Conservation (phyloP, 1,284 basidiomycete species). For the Laetiporus sulphureus region DNA sequence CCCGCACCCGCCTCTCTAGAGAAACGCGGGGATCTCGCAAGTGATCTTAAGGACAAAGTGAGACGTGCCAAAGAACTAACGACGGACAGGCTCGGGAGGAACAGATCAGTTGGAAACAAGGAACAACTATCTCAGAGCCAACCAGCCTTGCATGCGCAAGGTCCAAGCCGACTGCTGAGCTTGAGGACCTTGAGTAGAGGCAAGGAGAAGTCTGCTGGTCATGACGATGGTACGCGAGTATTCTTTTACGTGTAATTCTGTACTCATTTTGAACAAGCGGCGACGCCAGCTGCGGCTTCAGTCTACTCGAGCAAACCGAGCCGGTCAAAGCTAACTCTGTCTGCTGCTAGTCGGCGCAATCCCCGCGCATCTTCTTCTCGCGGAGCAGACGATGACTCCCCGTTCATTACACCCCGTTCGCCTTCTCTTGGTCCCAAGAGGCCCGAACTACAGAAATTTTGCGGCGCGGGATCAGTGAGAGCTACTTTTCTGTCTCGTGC, state of each 20-base stretch:
- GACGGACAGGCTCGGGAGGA: constrained; percentile 51
- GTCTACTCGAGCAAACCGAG: constrained; percentile 12
- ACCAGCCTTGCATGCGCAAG: constrained; percentile 28
- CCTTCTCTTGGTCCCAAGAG: constrained; percentile 41
- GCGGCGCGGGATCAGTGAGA: constrained; percentile 62
- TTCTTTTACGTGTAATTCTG: not conserved
- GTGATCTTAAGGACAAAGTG: constrained; percentile 12
- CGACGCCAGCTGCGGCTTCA: constrained; percentile 15
- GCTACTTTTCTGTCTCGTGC: not conserved
- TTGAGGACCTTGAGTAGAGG: constrained; percentile 46
- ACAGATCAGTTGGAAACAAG: constrained; percentile 24
- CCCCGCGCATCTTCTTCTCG: constrained; percentile 9
- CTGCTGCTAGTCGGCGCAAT: constrained; percentile 11
- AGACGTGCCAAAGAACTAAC: constrained; percentile 46
- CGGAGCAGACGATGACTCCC: constrained; percentile 52
- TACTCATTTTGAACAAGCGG: constrained; percentile 10
- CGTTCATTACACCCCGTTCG: constrained; percentile 69
- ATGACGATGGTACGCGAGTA: constrained; percentile 17
- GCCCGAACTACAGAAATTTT: constrained; percentile 44
- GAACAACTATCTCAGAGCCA: constrained; percentile 22
- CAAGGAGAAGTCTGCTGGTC: constrained; percentile 30
- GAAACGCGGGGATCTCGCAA: constrained; percentile 5
- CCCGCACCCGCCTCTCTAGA: constrained; percentile 3
- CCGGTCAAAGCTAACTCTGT: constrained; percentile 5
- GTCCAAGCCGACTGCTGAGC: constrained; percentile 48